Evolutionary conservation across 2,329 filamentous ascomycete species (phyloP).

Genomic region (Metarhizium guizhouense): DNA sequence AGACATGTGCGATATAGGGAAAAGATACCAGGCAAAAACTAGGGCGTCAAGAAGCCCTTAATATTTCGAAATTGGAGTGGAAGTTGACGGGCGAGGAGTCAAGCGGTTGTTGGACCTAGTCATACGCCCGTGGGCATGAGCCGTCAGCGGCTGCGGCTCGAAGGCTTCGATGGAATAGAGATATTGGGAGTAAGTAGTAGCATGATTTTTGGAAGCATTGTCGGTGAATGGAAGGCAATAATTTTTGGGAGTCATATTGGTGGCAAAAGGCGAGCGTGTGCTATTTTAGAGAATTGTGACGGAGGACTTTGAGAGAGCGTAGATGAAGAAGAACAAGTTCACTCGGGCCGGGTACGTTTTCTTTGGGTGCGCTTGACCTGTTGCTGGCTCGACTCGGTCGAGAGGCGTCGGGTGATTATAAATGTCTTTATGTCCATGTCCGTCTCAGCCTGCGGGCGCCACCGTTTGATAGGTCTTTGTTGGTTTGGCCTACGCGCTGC

Average conservation of each 20-base stretch:
- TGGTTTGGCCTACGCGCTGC: background rate
- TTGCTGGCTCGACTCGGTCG: background rate
- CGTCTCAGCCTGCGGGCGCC: background rate
- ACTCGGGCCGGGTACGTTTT: too few species aligned
- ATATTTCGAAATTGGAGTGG: background rate
- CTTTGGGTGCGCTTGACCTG: background rate
- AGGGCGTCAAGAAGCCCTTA: background rate
- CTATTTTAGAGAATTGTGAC: background rate
- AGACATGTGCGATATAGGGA: background rate
- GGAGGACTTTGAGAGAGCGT: background rate
- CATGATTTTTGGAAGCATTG: background rate
- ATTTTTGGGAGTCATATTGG: constrained; percentile 1
- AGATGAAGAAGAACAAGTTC: background rate
- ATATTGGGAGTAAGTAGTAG: background rate
- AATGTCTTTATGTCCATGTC: too few species aligned
- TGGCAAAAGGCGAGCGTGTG: constrained; percentile 5
- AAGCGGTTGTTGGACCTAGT: background rate
- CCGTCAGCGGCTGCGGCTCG: background rate
- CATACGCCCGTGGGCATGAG: background rate
- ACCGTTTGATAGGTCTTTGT: background rate
- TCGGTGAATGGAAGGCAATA: background rate
- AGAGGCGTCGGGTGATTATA: background rate
- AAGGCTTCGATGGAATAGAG: background rate
- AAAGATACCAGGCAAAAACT: background rate
- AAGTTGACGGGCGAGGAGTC: background rate